phyloP scores from a whole-genome alignment of 2,329 filamentous ascomycete species.

The Ophiosphaerella narmari region DNA sequence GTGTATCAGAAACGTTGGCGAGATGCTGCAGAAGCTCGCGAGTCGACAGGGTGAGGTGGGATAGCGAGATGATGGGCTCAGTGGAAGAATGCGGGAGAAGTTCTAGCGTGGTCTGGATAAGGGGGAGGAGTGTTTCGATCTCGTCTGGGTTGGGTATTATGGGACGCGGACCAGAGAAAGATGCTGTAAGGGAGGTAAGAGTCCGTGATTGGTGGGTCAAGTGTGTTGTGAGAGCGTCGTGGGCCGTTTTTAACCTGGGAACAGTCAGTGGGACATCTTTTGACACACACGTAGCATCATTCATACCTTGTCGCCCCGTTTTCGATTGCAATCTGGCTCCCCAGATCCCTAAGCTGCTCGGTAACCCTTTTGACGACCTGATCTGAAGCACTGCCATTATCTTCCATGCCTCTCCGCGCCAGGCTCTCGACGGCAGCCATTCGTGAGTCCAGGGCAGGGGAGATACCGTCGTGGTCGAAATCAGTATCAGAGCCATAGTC shows the following conservation, averaged over 20 bases:
- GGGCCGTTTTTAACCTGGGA: slow-evolving; percentile 72
- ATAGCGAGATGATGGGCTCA: slow-evolving; percentile 67
- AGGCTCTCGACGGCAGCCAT: slow-evolving; percentile 75
- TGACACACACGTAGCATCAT: not conserved
- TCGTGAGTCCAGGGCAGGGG: slow-evolving; percentile 67
- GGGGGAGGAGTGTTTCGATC: slow-evolving; percentile 70
- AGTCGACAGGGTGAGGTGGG: slow-evolving; percentile 69
- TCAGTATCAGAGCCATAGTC: slow-evolving; percentile 76
- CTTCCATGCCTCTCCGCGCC: slow-evolving; percentile 65
- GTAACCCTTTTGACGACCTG: slow-evolving; percentile 71
- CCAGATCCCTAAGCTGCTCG: slow-evolving; percentile 71
- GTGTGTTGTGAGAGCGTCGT: slow-evolving; percentile 75
- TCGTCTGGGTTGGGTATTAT: slow-evolving; percentile 66
- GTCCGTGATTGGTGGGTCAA: slow-evolving; percentile 75
- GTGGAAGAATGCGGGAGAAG: slow-evolving; percentile 69
- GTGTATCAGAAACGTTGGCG: slow-evolving; percentile 83
- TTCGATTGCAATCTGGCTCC: slow-evolving; percentile 73
- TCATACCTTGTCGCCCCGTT: slow-evolving; percentile 70
- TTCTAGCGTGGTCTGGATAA: slow-evolving; percentile 68
- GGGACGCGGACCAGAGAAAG: slow-evolving; percentile 71
- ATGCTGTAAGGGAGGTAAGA: slow-evolving; percentile 73
- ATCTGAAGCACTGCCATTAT: slow-evolving; percentile 67
- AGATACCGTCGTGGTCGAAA: slow-evolving; percentile 69
- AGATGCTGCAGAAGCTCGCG: slow-evolving; percentile 77
- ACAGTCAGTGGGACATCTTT: slow-evolving; percentile 14